Base-by-base conservation (phyloP, 352 stramenopile species). In the Lagenidium sp. region DNA sequence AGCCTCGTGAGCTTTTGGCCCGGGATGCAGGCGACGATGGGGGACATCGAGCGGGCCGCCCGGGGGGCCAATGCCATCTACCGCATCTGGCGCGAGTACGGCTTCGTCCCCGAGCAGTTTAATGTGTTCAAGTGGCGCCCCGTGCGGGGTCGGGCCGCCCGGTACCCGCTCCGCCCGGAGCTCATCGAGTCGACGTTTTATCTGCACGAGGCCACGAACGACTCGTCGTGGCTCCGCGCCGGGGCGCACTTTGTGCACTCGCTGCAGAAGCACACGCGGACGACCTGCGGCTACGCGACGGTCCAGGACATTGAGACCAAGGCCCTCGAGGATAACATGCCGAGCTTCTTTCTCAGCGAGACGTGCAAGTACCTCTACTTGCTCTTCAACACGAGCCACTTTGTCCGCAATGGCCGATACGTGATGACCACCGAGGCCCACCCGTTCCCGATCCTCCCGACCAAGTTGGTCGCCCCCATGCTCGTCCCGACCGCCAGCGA, bases 291-390 rank as follows among this genome's bases (percentile, higher is more conserved):
- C 6, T 98, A 96, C 60, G 91, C 92, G 28, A 93, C 77, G 18
- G 82, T 94, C 34, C 58, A 55, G 7, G 73, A 97, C 54, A 69
- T 97, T 12, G 70, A 94, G 45, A 84, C 73, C 7, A 74, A 89
- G 60, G 47, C 75, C 69, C 77, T 98, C 36, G 72, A 96, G 15
- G 86, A 99, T 52, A 84, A 95, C 53, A 99, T 99, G 97, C 95
- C 95, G 35, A 98, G 85, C 5, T 99, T 98, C 56, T 99, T 99
- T 56, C 73, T 99, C 0, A 97, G 88, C 10, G 97, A 99, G 68
- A 99, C 97, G 11, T 85, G 97, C 60, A 99, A 99, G 63, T 99
- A 99, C 63, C 69, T 99, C 3, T 99, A 97, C 64, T 52, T 99
- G 38, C 86, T 98, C 4, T 99, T 89, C 41, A 82, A 88, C 54